Evolutionary conservation across 192 early-diverging fungal species (phyloP).

Genomic region (Piromyces finnis): DNA sequence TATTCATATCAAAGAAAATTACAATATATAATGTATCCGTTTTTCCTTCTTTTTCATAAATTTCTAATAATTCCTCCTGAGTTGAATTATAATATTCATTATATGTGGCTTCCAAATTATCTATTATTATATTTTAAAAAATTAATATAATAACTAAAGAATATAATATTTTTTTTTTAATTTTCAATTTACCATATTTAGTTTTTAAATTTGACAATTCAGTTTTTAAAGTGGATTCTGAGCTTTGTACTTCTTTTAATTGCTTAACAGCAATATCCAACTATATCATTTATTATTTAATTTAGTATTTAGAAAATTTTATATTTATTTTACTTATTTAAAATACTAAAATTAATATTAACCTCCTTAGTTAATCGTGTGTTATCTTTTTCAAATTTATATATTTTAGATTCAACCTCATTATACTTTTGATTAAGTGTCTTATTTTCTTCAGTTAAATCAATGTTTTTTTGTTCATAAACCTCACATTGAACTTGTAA

Average conservation of each 20-base stretch:
- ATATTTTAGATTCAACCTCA: background rate
- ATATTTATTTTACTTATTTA: no score
- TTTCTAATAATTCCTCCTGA: background rate
- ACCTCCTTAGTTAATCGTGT: background rate
- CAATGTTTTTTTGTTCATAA: background rate
- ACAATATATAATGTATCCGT: background rate
- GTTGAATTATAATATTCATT: background rate
- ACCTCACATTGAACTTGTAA: background rate
- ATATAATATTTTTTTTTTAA: no score
- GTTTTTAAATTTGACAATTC: background rate
- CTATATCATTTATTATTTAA: background rate
- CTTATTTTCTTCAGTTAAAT: background rate
- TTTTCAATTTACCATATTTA: background rate
- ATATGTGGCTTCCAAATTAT: background rate
- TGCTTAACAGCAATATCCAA: background rate
- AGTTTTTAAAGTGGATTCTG: background rate
- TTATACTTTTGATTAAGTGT: background rate
- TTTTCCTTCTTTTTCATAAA: background rate
- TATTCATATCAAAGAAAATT: no score
- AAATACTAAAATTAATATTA: background rate
- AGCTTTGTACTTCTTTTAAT: background rate
- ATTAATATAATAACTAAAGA: no score
- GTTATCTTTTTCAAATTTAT: background rate
- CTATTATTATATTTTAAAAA: background rate
- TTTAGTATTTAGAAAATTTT: no score